Evolutionary conservation across 352 stramenopile species (phyloP).

Genomic region (Achlya hypogyna): DNA sequence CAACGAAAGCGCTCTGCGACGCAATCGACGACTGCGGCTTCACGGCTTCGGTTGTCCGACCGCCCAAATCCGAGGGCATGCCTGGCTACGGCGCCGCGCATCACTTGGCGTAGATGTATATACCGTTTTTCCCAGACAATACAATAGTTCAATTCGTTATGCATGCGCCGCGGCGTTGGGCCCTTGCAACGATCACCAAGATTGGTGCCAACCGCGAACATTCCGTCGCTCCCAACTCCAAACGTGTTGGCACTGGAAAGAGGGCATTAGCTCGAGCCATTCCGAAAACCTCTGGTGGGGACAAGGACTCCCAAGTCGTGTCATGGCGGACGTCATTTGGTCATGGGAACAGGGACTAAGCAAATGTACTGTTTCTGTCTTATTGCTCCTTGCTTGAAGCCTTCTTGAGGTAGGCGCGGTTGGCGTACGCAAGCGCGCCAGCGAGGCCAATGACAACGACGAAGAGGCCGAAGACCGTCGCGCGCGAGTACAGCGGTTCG

Average conservation of each 20-base stretch:
- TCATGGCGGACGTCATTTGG: too few species aligned
- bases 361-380: neutral
- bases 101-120: neutral
- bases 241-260: too few species aligned
- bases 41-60: slow-evolving; percentile 24
- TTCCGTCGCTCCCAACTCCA: too few species aligned
- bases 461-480: neutral
- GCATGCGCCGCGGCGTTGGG: too few species aligned
- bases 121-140: too few species aligned
- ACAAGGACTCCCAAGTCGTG: too few species aligned
- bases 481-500: neutral
- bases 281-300: too few species aligned
- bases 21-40: slow-evolving; percentile 63
- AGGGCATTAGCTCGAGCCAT: too few species aligned
- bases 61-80: neutral
- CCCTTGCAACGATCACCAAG: neutral
- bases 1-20: slow-evolving; percentile 42
- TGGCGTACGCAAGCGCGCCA: neutral
- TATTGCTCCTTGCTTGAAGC: neutral
- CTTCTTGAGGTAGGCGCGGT: neutral
- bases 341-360: neutral
- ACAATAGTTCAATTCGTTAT: too few species aligned
- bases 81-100: neutral
- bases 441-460: neutral
- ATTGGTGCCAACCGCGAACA: too few species aligned